Percentiles rank a stretch among this genome's conserved stretches.
Evolutionary conservation across 1,139 yeast species (phyloP).

Genomic region (Geotrichum macrosporum): DNA sequence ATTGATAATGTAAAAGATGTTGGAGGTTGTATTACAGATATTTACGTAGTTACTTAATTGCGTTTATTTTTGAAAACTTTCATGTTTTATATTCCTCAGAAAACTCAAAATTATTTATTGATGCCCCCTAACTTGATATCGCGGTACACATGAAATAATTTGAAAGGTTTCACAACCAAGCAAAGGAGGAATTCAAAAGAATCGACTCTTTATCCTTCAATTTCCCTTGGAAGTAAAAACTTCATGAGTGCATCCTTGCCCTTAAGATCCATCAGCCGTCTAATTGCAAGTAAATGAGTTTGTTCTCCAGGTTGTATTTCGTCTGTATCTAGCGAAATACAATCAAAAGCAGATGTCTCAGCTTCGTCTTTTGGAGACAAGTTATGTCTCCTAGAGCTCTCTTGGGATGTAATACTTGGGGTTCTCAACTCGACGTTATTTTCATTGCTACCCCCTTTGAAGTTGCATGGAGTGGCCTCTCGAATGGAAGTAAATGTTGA

Average conservation of each 20-base stretch:
- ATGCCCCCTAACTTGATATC: no score
- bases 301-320: constrained; percentile 42
- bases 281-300: constrained; percentile 53
- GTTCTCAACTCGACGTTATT: neutral
- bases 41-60: no score
- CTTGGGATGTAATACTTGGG: neutral
- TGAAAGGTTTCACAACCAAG: no score
- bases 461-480: neutral
- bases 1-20: no score
- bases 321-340: constrained; percentile 14
- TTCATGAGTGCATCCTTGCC: constrained; percentile 63
- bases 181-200: no score
- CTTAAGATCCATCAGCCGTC: constrained; percentile 57
- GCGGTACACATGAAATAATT: no score
- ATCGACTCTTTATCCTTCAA: constrained; percentile 7
- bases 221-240: constrained; percentile 42
- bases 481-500: neutral
- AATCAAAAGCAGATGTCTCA: neutral
- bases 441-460: neutral
- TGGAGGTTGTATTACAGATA: no score
- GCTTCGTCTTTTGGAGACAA: neutral
- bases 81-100: no score
- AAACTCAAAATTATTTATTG: no score
- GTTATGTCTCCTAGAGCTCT: neutral
- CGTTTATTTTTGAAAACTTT: no score